These are phyloP conservation scores for Rosa hybrid DNA, from an alignment of 331 rosid species.

Conservation along the genomic window DNA sequence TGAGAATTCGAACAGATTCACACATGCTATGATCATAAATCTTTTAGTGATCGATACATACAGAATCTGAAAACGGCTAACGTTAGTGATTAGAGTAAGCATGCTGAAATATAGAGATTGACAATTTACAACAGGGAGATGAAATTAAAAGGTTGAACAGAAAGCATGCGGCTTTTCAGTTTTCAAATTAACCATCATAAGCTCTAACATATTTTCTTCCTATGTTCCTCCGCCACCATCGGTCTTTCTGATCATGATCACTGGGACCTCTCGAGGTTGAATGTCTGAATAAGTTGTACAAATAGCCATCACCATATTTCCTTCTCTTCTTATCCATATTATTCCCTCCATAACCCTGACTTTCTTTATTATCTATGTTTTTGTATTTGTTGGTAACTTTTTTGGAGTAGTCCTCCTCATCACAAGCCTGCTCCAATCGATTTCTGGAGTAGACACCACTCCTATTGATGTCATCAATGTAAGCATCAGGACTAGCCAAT, in stretches of 20 bases:
- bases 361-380: not conserved
- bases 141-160: not conserved
- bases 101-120: not conserved
- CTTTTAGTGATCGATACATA: not conserved
- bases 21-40: not conserved
- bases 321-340: not conserved
- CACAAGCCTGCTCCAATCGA: not conserved
- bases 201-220: not conserved
- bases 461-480: not conserved
- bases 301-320: not conserved
- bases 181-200: not conserved
- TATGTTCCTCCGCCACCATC: not conserved
- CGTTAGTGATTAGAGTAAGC: not conserved
- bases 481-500: not conserved
- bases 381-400: not conserved
- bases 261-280: not conserved
- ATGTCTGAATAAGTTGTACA: not conserved
- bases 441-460: not conserved
- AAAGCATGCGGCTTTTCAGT: not conserved
- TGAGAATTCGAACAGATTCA: not conserved
- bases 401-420: not conserved
- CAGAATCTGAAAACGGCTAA: not conserved
- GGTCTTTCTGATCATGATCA: not conserved
- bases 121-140: not conserved
- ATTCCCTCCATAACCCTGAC: not conserved